These are phyloP conservation scores for Micractinium sp. DNA, from an alignment of 139 green algal genomes.

Conservation along the genomic window DNA sequence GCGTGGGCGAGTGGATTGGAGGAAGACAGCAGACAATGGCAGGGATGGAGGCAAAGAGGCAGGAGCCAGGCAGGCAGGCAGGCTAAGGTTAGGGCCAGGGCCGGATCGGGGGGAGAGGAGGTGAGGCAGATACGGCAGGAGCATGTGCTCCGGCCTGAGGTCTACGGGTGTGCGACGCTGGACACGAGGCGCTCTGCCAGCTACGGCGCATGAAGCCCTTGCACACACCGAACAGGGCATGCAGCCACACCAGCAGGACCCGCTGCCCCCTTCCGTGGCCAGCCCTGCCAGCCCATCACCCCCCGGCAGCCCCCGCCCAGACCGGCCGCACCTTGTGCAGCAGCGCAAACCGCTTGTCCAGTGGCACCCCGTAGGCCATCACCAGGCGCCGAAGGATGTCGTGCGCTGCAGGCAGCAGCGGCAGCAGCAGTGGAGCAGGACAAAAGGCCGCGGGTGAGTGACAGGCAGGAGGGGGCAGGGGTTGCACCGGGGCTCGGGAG, in stretches of 20 bases:
- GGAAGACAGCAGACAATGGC: too few relatives aligned
- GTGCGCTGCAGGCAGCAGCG: conserved; percentile 28
- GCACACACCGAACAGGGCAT: too few relatives aligned
- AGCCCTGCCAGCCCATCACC: background rate
- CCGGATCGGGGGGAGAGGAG: background rate
- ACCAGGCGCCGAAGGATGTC: conserved; percentile 74
- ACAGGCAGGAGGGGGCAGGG: background rate
- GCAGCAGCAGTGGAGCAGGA: background rate
- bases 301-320: background rate
- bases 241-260: too few relatives aligned
- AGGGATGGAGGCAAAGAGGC: too few relatives aligned
- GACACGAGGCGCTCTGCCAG: too few relatives aligned
- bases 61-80: too few relatives aligned
- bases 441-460: background rate
- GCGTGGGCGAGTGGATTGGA: too few relatives aligned
- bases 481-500: background rate
- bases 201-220: too few relatives aligned
- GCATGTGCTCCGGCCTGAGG: too few relatives aligned
- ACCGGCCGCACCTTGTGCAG: conserved; percentile 66
- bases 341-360: conserved; percentile 61
- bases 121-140: background rate
- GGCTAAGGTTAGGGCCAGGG: too few relatives aligned
- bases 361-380: conserved; percentile 66
- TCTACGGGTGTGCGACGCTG: too few relatives aligned
- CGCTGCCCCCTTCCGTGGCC: too few relatives aligned